phyloP scores from a whole-genome alignment of 768 basidiomycete species.

The Boletus rufocinnamomeus region DNA sequence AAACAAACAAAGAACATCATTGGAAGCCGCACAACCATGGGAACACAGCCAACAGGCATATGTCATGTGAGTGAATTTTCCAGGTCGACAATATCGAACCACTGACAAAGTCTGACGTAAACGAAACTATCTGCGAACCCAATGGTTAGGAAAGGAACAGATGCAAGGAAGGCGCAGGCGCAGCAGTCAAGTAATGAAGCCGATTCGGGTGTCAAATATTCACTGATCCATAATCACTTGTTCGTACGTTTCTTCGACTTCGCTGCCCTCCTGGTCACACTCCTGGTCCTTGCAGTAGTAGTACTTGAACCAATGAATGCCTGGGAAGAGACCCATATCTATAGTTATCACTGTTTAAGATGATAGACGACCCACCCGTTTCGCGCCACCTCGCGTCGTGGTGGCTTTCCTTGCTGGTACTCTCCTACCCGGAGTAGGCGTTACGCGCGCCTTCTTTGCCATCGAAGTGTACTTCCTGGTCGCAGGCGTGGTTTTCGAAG shows the following conservation, averaged over 20 bases:
- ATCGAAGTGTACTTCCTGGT: constrained; percentile 27
- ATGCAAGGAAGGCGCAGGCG: not conserved
- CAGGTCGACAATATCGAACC: constrained; percentile 7
- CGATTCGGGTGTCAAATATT: not conserved
- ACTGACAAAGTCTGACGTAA: not conserved
- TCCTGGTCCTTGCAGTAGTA: constrained; percentile 1
- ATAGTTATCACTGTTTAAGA: not conserved
- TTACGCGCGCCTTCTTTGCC: constrained; percentile 28
- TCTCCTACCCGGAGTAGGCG: constrained; percentile 10
- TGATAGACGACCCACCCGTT: constrained; percentile 10
- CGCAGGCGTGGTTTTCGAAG: constrained; percentile 3
- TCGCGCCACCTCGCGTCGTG: constrained; percentile 4
- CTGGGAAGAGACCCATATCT: constrained; percentile 1
- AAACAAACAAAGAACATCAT: not conserved
- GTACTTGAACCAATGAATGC: not conserved
- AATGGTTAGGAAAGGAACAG: not conserved
- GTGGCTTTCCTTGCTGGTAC: constrained; percentile 6
- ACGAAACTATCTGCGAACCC: not conserved
- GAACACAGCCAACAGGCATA: not conserved
- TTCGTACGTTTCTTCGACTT: not conserved
- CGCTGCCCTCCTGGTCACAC: not conserved
- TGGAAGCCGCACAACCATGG: not conserved
- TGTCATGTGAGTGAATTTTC: not conserved
- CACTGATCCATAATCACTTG: not conserved
- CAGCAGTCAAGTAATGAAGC: not conserved